Evolutionary conservation across 345 rosid species (phyloP).

Genomic region (Boechera divaricarpa): DNA sequence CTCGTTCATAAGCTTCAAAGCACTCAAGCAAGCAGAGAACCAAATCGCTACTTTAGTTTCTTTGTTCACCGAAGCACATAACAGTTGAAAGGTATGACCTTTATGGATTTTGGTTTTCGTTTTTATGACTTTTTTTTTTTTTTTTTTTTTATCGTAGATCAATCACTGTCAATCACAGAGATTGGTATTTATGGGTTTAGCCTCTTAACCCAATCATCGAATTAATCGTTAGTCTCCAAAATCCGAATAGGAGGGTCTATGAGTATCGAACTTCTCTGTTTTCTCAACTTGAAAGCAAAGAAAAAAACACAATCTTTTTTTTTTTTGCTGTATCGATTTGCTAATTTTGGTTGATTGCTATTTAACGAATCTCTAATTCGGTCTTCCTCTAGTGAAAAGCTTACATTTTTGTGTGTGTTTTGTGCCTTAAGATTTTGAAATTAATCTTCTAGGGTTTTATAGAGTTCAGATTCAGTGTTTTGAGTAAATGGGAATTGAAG

Average conservation of each 20-base stretch:
- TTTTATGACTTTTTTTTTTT: background rate
- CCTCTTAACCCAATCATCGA: background rate
- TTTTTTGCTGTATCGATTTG: background rate
- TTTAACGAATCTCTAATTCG: background rate
- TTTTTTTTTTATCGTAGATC: background rate
- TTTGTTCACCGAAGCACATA: slow-evolving; percentile 22
- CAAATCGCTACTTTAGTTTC: background rate
- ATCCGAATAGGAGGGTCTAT: background rate
- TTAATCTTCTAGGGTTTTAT: slow-evolving; percentile 18
- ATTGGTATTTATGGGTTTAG: slow-evolving; percentile 24
- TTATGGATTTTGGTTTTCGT: background rate
- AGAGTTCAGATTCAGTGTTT: slow-evolving; percentile 22
- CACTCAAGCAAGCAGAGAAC: slow-evolving; percentile 28
- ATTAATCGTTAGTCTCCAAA: background rate
- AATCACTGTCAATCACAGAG: slow-evolving; percentile 22
- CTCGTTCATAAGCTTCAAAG: slow-evolving; percentile 12
- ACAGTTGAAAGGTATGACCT: slow-evolving; percentile 38
- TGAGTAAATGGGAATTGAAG: slow-evolving; percentile 50
- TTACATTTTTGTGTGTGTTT: slow-evolving; percentile 20
- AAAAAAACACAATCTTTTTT: slow-evolving; percentile 15
- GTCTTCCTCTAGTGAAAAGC: background rate
- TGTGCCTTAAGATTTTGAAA: slow-evolving; percentile 7
- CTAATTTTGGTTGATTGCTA: background rate
- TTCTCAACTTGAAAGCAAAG: background rate
- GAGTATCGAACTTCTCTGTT: slow-evolving; percentile 29